Evolutionary conservation across 192 early-diverging fungal genomes (phyloP).

Genomic region (Gigaspora rosea): DNA sequence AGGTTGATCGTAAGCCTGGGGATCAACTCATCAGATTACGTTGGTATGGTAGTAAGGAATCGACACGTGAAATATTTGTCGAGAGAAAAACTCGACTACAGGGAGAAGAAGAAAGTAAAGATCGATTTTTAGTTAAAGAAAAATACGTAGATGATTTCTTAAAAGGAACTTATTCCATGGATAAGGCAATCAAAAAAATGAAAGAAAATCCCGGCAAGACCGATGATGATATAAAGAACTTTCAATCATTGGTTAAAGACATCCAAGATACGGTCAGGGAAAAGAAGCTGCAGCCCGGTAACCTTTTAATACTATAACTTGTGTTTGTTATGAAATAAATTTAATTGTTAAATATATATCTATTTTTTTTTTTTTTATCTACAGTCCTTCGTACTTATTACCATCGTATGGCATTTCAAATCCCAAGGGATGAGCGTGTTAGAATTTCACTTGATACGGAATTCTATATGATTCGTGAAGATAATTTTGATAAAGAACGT

Average conservation of each 20-base stretch:
- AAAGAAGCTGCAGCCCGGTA: conserved; percentile 66
- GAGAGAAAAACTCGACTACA: conserved; percentile 58
- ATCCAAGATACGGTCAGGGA: conserved; percentile 67
- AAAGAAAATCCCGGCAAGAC: conserved; percentile 68
- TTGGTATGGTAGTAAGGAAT: conserved; percentile 85
- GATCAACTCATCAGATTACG: conserved; percentile 88
- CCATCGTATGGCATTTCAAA: conserved; percentile 97
- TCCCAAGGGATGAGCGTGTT: conserved; percentile 91
- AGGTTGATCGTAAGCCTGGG: conserved; percentile 85
- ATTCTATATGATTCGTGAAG: conserved; percentile 94
- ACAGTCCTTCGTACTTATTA: conserved; percentile 88
- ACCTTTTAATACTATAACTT: background rate
- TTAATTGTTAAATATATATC: background rate
- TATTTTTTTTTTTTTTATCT: background rate
- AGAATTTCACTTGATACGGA: conserved; percentile 96
- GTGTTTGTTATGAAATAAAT: background rate
- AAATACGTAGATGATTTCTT: conserved; percentile 88
- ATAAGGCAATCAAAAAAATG: conserved; percentile 75
- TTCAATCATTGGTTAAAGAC: conserved; percentile 69
- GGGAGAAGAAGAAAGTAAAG: conserved; percentile 85
- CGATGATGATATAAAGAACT: conserved; percentile 74
- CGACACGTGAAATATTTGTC: conserved; percentile 76
- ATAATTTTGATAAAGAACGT: conserved; percentile 62
- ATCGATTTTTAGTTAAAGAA: conserved; percentile 92
- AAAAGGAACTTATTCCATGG: conserved; percentile 73